A percentile compares a stretch with the other conserved stretches of the same genome.
phyloP scores from a whole-genome alignment of 805 yeast species.

The Nakazawaea siamensis region DNA sequence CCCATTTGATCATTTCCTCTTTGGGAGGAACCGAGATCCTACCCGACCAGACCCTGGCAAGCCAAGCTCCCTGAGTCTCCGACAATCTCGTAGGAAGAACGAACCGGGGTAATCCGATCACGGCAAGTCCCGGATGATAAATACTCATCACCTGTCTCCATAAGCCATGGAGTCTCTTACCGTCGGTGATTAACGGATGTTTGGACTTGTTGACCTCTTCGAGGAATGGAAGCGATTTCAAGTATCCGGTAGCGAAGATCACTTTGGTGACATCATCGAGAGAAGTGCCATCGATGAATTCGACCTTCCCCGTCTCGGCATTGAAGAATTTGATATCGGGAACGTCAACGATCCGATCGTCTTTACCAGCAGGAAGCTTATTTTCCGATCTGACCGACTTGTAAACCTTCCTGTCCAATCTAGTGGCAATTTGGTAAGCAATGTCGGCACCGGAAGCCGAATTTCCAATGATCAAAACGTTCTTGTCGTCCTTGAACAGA shows the following conservation, averaged over 20 bases:
- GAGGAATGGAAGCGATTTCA: slow-evolving; percentile 53
- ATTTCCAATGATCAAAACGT: slow-evolving; percentile 66
- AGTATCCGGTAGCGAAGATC: slow-evolving; percentile 69
- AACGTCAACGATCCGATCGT: slow-evolving; percentile 31
- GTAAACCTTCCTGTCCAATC: slow-evolving; percentile 31
- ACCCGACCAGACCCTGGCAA: slow-evolving; percentile 55
- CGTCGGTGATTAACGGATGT: slow-evolving; percentile 33
- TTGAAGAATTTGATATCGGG: slow-evolving; percentile 34
- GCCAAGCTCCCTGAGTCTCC: slow-evolving; percentile 55
- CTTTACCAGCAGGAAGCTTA: slow-evolving; percentile 33
- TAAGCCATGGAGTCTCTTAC: slow-evolving; percentile 39
- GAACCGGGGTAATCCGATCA: slow-evolving; percentile 54
- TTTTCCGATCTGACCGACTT: slow-evolving; percentile 42
- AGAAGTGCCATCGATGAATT: slow-evolving; percentile 39
- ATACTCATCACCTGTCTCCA: slow-evolving; percentile 54
- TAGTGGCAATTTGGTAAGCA: slow-evolving; percentile 48
- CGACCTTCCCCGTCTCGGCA: slow-evolving; percentile 26
- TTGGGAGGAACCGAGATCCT: slow-evolving; percentile 40
- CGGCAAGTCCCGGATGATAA: slow-evolving; percentile 55
- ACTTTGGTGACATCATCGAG: slow-evolving; percentile 41
- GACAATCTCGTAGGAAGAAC: slow-evolving; percentile 57
- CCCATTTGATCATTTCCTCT: slow-evolving; percentile 38
- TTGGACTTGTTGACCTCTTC: slow-evolving; percentile 18
- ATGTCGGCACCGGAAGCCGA: slow-evolving; percentile 71
- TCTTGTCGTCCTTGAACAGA: slow-evolving; percentile 27